These are phyloP conservation scores for Apiospora rasikravindrae DNA, from an alignment of 2,329 filamentous ascomycete species.

Conservation along the genomic window DNA sequence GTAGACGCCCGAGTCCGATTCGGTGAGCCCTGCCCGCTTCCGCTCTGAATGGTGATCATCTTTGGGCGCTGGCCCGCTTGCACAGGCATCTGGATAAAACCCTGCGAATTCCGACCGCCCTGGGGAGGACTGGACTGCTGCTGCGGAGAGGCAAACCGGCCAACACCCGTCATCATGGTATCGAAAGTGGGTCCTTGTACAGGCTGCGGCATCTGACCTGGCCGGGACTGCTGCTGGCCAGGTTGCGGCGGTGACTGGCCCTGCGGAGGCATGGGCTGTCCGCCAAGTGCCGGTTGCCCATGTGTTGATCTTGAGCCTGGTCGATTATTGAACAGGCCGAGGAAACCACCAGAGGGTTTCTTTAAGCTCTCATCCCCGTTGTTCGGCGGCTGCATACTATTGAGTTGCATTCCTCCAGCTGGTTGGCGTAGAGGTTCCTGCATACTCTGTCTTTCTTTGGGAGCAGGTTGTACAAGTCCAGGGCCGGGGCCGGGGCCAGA, in stretches of 20 bases:
- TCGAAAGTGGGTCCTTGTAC: constrained; percentile 26
- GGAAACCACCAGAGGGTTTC: constrained; percentile 34
- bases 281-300: constrained; percentile 28
- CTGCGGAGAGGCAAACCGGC: constrained; percentile 14
- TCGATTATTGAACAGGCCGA: constrained; percentile 33
- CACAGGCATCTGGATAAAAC: not conserved
- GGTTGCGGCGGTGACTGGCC: constrained; percentile 21
- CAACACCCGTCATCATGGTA: constrained; percentile 17
- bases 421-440: constrained; percentile 16
- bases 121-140: constrained; percentile 13
- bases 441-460: not conserved
- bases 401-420: not conserved
- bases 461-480: constrained; percentile 12
- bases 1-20: not conserved
- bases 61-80: not conserved
- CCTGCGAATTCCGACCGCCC: not conserved
- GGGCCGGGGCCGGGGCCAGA: constrained; percentile 16
- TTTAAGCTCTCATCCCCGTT: constrained; percentile 31
- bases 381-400: constrained; percentile 11
- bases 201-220: constrained; percentile 32
- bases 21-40: not conserved
- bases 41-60: not conserved
- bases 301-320: constrained; percentile 32
- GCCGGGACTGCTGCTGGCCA: constrained; percentile 30
- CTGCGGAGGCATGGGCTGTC: constrained; percentile 8